Evolutionary conservation across 176 grass and related monocot genomes (phyloP).

Genomic region (Luzula sylvatica): DNA sequence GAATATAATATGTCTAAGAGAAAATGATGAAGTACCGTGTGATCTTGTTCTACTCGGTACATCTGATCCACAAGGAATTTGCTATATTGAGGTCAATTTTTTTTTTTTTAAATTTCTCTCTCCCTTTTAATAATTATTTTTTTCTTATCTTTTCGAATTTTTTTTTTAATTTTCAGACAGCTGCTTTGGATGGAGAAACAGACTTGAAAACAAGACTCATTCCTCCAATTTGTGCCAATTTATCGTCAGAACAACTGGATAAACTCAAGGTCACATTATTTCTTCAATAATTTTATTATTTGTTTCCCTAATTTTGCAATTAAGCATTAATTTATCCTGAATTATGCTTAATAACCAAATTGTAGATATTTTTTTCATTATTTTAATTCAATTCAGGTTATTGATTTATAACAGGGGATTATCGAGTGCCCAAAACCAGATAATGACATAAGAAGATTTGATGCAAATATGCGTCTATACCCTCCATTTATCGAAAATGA

Average conservation of each 20-base stretch:
- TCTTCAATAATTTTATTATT: constrained; percentile 11
- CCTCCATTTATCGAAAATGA: constrained; percentile 56
- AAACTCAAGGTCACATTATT: constrained; percentile 52
- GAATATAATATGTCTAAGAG: constrained; percentile 82
- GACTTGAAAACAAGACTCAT: constrained; percentile 75
- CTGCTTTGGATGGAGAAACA: constrained; percentile 96
- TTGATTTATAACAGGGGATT: constrained; percentile 56
- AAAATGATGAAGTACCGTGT: constrained; percentile 95
- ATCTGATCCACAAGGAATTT: constrained; percentile 85
- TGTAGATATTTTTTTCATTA: background rate
- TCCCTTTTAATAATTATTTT: background rate
- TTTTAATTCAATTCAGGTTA: constrained; percentile 16
- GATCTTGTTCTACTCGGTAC: constrained; percentile 81
- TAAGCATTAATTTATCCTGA: too few relatives aligned
- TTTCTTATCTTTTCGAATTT: too few relatives aligned
- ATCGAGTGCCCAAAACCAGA: constrained; percentile 82
- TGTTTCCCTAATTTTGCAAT: background rate
- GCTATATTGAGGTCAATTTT: constrained; percentile 81
- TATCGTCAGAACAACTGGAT: constrained; percentile 41
- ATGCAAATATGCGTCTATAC: constrained; percentile 70
- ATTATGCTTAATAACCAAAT: too few relatives aligned
- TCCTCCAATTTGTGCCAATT: constrained; percentile 49
- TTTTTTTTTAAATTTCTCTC: constrained; percentile 11
- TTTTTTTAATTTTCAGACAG: constrained; percentile 37
- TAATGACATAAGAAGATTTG: constrained; percentile 89